phyloP scores from a whole-genome alignment of 2,329 filamentous ascomycete genomes.

The Neonectria sp. region DNA sequence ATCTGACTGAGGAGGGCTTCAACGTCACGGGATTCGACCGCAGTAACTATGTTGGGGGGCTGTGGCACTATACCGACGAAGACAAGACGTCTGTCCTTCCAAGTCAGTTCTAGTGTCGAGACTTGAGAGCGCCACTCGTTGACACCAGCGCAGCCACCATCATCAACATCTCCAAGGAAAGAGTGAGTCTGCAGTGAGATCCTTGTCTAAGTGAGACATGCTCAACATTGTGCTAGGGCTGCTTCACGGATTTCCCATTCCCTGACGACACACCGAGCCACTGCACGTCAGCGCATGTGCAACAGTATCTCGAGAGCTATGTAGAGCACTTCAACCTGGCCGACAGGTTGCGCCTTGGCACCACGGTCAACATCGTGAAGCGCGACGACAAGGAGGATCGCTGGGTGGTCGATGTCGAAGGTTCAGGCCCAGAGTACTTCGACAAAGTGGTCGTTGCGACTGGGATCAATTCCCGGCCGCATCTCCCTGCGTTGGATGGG shows the following conservation, averaged over 20 bases:
- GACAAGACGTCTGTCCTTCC: constrained; percentile 56
- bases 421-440: constrained; percentile 42
- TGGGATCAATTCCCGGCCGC: constrained; percentile 53
- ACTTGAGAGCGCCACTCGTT: constrained; percentile 1
- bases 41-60: constrained; percentile 57
- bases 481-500: constrained; percentile 54
- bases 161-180: constrained; percentile 52
- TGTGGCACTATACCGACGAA: constrained; percentile 60
- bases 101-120: constrained; percentile 38
- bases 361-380: constrained; percentile 37
- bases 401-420: constrained; percentile 51
- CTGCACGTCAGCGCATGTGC: constrained; percentile 44
- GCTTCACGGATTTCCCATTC: constrained; percentile 55
- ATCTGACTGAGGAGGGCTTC: constrained; percentile 60
- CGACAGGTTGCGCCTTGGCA: constrained; percentile 45
- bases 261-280: constrained; percentile 45
- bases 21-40: constrained; percentile 60
- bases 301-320: constrained; percentile 53
- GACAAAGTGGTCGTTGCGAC: constrained; percentile 57
- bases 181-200: constrained; percentile 34
- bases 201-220: not conserved
- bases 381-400: constrained; percentile 37
- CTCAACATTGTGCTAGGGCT: constrained; percentile 43
- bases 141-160: constrained; percentile 42
- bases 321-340: constrained; percentile 51